A percentile compares a stretch with the other conserved stretches of the same genome.
phyloP scores from a whole-genome alignment of 2,329 filamentous ascomycete genomes.

The Fonsecaea nubica region DNA sequence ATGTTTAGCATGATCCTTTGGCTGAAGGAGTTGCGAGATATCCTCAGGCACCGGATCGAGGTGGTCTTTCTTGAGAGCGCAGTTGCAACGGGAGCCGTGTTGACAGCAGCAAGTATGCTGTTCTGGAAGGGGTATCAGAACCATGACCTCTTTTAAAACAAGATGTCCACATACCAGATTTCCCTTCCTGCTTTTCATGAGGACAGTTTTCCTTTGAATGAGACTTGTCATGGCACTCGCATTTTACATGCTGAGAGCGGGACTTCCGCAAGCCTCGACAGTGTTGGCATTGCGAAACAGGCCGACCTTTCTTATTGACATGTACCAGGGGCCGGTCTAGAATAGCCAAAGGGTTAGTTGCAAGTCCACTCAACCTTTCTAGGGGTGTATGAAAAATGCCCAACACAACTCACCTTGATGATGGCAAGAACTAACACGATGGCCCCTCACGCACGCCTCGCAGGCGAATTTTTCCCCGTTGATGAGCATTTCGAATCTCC shows the following conservation, averaged over 20 bases:
- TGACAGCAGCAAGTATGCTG: slow-evolving; percentile 55
- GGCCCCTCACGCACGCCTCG: slow-evolving; percentile 96
- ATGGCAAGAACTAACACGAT: slow-evolving; percentile 98
- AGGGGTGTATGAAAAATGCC: slow-evolving; percentile 34
- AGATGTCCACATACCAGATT: slow-evolving; percentile 41
- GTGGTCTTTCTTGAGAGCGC: slow-evolving; percentile 65
- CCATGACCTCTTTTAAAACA: neutral
- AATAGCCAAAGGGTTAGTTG: slow-evolving; percentile 30
- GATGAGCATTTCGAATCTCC: slow-evolving; percentile 68
- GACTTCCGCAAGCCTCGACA: slow-evolving; percentile 96
- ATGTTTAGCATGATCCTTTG: slow-evolving; percentile 59
- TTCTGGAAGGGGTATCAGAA: slow-evolving; percentile 28
- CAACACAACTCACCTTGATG: slow-evolving; percentile 76
- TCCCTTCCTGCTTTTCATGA: slow-evolving; percentile 46
- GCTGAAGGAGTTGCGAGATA: slow-evolving; percentile 43
- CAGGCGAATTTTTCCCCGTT: slow-evolving; percentile 98
- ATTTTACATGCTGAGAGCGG: slow-evolving; percentile 91
- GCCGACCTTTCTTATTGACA: slow-evolving; percentile 96
- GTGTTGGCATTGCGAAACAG: slow-evolving; percentile 96
- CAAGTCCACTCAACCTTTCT: slow-evolving; percentile 10
- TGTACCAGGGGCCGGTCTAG: slow-evolving; percentile 88
- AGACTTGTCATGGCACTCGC: slow-evolving; percentile 91
- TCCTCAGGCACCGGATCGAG: slow-evolving; percentile 58
- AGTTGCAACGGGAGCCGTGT: slow-evolving; percentile 66
- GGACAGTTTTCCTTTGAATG: slow-evolving; percentile 47